A percentile compares a stretch with the other conserved stretches of the same genome.
These are phyloP conservation scores for Fusarium buxicola DNA, from an alignment of 2,329 filamentous ascomycete species.

Conservation along the genomic window DNA sequence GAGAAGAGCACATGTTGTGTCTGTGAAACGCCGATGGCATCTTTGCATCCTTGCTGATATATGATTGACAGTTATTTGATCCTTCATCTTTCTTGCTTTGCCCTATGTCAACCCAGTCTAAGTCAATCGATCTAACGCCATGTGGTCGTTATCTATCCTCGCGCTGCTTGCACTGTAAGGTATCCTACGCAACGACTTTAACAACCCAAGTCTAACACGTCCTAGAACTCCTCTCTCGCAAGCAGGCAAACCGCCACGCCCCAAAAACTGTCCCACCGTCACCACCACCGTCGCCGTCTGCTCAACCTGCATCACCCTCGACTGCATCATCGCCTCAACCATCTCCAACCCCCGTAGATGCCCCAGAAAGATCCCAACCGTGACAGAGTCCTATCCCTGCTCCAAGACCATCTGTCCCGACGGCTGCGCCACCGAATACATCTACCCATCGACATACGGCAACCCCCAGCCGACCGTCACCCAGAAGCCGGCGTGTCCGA, in stretches of 20 bases:
- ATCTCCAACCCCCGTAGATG: constrained; percentile 49
- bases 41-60: not conserved
- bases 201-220: constrained; percentile 12
- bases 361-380: constrained; percentile 45
- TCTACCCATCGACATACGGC: constrained; percentile 34
- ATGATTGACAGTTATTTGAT: not conserved
- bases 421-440: constrained; percentile 44
- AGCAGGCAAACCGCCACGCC: constrained; percentile 11
- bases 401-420: constrained; percentile 32
- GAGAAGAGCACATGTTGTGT: not conserved
- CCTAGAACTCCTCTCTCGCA: constrained; percentile 9
- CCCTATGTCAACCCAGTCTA: not conserved
- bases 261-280: constrained; percentile 49
- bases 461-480: constrained; percentile 16
- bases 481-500: constrained; percentile 46
- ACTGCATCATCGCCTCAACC: constrained; percentile 49
- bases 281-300: constrained; percentile 49
- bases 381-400: constrained; percentile 43
- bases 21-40: not conserved
- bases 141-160: constrained; percentile 23
- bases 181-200: no score
- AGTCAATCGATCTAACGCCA: constrained; percentile 1
- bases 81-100: not conserved
- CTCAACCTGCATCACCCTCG: constrained; percentile 48
- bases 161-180: constrained; percentile 21